Conservation (phyloP, 768 basidiomycete genomes). For the Dentipellis fragilis region DNA sequence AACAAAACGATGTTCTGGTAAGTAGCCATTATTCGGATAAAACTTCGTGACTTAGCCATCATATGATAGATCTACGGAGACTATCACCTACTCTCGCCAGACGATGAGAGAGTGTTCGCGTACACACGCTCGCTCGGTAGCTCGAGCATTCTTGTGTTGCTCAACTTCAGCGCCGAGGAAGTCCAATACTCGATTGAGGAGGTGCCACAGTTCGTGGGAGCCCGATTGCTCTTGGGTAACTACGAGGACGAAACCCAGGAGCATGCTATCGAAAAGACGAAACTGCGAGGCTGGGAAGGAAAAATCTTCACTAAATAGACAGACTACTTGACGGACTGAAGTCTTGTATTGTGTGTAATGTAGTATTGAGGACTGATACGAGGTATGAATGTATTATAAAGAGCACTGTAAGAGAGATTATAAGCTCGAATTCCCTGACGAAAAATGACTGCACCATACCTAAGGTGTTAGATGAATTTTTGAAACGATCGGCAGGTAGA, state of each 20-base stretch:
- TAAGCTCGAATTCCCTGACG: too few relatives aligned
- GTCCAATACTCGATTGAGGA: not conserved
- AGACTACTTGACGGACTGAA: too few relatives aligned
- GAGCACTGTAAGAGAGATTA: too few relatives aligned
- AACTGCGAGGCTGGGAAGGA: not conserved
- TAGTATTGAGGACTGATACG: too few relatives aligned
- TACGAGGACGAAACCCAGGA: not conserved
- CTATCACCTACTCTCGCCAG: slow-evolving; percentile 38
- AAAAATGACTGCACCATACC: too few relatives aligned
- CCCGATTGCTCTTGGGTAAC: not conserved
- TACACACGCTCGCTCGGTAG: slow-evolving; percentile 34
- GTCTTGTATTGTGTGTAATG: too few relatives aligned
- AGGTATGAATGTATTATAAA: too few relatives aligned
- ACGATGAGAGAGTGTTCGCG: slow-evolving; percentile 43
- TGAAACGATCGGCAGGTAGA: too few relatives aligned
- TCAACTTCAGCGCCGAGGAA: slow-evolving; percentile 32
- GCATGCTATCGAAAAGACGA: not conserved
- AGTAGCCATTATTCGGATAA: slow-evolving; percentile 8
- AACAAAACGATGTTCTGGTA: slow-evolving; percentile 45
- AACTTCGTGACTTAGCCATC: not conserved
- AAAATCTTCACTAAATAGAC: not conserved
- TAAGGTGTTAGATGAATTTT: too few relatives aligned
- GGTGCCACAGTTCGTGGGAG: not conserved
- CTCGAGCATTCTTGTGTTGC: slow-evolving; percentile 27
- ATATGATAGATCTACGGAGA: slow-evolving; percentile 47